Evolutionary conservation across 352 stramenopile genomes (phyloP).

Genomic region (Pythium volutum): DNA sequence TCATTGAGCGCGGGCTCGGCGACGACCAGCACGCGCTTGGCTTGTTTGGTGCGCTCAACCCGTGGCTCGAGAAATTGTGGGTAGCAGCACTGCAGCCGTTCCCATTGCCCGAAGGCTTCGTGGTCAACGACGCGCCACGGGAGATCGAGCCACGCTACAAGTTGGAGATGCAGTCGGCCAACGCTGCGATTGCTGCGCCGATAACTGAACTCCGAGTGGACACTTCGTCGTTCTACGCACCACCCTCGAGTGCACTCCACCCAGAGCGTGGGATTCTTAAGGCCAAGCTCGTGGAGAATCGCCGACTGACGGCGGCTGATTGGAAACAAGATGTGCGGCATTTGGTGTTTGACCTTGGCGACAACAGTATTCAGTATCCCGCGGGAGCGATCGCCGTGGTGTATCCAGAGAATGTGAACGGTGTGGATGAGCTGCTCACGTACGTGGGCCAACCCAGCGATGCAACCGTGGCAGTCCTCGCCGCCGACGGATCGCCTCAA

Average conservation of each 20-base stretch:
- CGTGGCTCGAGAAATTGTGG: constrained; percentile 81
- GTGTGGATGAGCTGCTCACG: constrained; percentile 64
- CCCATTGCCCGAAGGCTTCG: constrained; percentile 47
- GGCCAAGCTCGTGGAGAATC: constrained; percentile 60
- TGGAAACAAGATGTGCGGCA: constrained; percentile 85
- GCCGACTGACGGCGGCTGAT: constrained; percentile 55
- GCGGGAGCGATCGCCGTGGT: constrained; percentile 73
- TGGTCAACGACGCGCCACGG: constrained; percentile 64
- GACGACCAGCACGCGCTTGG: constrained; percentile 89
- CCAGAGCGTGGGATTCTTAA: constrained; percentile 41
- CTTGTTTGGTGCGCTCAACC: constrained; percentile 82
- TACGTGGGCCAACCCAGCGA: constrained; percentile 42
- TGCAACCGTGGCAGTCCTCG: constrained; percentile 43
- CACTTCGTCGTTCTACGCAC: constrained; percentile 55
- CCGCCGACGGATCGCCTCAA: constrained; percentile 45
- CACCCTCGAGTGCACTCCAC: constrained; percentile 42
- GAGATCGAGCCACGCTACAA: constrained; percentile 48
- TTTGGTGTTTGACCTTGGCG: constrained; percentile 61
- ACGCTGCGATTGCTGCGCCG: constrained; percentile 9
- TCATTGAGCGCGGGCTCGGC: constrained; percentile 74
- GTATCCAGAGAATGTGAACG: constrained; percentile 73
- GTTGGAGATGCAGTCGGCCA: constrained; percentile 29
- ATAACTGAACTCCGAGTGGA: neutral
- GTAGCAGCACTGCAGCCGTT: constrained; percentile 41
- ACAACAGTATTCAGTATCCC: constrained; percentile 32